Conservation (phyloP, 345 rosid genomes). For the Adansonia digitata region DNA sequence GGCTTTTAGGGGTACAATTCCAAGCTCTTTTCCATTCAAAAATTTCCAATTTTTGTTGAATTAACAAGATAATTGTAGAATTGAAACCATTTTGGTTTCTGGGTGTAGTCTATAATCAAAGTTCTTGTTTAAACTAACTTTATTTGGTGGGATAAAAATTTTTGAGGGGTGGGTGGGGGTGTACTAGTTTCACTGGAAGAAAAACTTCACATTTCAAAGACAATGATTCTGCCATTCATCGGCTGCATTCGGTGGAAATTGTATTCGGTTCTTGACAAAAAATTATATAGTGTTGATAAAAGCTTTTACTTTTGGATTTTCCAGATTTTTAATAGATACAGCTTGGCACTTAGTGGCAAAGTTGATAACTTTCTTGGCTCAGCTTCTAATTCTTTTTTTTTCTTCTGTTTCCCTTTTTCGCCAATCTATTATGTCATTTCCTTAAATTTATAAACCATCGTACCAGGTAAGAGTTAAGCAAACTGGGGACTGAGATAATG, state of each 20-base stretch:
- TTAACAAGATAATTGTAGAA: too few species aligned
- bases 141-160: conserved; percentile 14
- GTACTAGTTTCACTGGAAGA: conserved; percentile 22
- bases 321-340: conserved; percentile 53
- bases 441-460: background rate
- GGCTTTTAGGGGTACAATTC: background rate
- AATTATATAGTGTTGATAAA: conserved; percentile 45
- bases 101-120: conserved; percentile 16
- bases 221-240: conserved; percentile 55
- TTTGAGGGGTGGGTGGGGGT: conserved; percentile 27
- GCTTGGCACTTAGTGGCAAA: conserved; percentile 35
- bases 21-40: too few species aligned
- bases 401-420: background rate
- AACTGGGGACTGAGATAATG: conserved; percentile 27
- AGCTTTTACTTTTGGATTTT: conserved; percentile 75
- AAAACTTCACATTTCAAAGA: conserved; percentile 21
- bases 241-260: conserved; percentile 49
- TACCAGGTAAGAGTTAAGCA: background rate
- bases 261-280: conserved; percentile 46
- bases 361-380: background rate
- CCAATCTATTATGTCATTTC: background rate
- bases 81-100: conserved; percentile 17
- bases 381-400: background rate
- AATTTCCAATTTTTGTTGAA: too few species aligned
- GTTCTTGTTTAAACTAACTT: conserved; percentile 1